Evolutionary conservation across 148 eudicot genomes (phyloP), one percentile per base, ranked within the genome.

Genomic region (Camellia lanceoleosa): DNA sequence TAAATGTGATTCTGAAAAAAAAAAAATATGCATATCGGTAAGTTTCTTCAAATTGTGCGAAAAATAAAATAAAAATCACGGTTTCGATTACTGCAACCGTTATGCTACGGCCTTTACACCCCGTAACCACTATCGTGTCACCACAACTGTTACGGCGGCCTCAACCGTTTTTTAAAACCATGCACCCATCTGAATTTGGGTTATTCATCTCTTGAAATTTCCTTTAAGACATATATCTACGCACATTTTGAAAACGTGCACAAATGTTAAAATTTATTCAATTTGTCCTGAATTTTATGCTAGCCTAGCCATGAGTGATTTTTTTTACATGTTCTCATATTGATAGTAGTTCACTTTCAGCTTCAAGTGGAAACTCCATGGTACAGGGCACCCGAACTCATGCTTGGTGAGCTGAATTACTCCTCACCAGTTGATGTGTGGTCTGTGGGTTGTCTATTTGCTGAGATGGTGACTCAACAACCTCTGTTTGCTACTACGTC

Each of bases 381-480:
- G 2, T 38, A 38, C 70, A 30, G 3, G 70, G 70, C 70, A 10
- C 70, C 70, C 11, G 70, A 67, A 11, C 46, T 67, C 46, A 0
- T 67, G 5, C 43, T 10, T 67, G 47, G 47, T 20, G 18, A 1
- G 2, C 15, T 3, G 11, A 16, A 61, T 3, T 67, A 67, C 47
- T 67, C 47, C 16, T 10, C 46, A 38, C 5, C 43, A 38, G 46
- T 41, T 38, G 70, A 67, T 67, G 3, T 67, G 70, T 67, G 46
- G 70, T 67, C 70, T 67, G 70, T 67, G 70, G 70, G 70, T 30
- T 67, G 70, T 13, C 38, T 67, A 67, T 67, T 67, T 67, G 70
- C 46, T 38, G 70, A 67, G 46, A 67, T 67, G 70, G 15, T 38
- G 13, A 38, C 4, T 42, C 70, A 19, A 23, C 11, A 20, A 3